A percentile compares a stretch with the other conserved stretches of the same genome.
phyloP scores from a whole-genome alignment of 257 asterid genomes.

The Petunia secreta region DNA sequence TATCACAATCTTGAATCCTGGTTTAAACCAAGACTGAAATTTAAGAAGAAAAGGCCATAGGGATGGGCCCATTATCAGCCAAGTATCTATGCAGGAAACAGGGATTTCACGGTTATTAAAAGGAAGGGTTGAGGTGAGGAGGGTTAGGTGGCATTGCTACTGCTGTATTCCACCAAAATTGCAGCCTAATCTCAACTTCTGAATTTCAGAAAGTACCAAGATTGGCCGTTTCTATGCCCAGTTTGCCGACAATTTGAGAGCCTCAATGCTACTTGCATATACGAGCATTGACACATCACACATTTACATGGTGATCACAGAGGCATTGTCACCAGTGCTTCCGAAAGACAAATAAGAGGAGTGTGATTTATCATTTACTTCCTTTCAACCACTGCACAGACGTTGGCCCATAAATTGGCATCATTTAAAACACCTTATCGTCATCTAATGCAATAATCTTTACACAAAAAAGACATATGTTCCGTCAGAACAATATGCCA shows the following conservation, averaged over 20 bases:
- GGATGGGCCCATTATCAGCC: background rate
- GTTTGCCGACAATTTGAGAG: background rate
- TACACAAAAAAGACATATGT: background rate
- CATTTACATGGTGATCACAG: background rate
- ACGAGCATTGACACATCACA: background rate
- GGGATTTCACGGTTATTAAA: background rate
- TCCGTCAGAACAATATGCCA: conserved; percentile 10
- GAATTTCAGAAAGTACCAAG: background rate
- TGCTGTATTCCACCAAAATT: background rate
- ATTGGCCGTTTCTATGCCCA: background rate
- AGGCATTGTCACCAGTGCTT: background rate
- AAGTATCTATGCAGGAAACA: background rate
- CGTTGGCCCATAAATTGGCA: background rate
- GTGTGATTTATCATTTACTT: conserved; percentile 17
- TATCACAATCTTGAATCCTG: background rate
- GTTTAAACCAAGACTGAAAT: background rate
- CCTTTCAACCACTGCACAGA: background rate
- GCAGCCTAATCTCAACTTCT: background rate
- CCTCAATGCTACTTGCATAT: background rate
- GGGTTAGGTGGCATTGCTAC: background rate
- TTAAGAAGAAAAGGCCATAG: background rate
- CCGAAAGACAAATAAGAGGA: background rate
- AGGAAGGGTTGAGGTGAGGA: background rate
- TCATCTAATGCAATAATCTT: conserved; percentile 1
- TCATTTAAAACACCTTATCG: background rate